A percentile compares a stretch with the other conserved stretches of the same genome.
Conservation (phyloP, 2,329 filamentous ascomycete genomes). For the Aspergillus thermomutatus region DNA sequence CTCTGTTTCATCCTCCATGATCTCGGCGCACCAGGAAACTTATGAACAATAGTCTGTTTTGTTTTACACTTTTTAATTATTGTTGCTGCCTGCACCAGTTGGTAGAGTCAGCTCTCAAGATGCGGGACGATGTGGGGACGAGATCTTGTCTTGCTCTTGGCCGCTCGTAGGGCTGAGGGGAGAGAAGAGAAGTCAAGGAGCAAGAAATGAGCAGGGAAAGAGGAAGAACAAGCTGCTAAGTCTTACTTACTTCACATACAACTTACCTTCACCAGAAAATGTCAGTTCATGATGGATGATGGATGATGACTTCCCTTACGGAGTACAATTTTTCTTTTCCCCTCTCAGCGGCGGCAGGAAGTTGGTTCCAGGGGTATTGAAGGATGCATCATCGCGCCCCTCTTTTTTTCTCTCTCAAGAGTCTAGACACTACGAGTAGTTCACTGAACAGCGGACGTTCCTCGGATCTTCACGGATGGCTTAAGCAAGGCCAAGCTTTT, state of each 20-base stretch:
- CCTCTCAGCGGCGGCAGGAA: neutral
- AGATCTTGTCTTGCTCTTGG: neutral
- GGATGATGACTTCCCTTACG: neutral
- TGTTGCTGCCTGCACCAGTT: conserved; percentile 2
- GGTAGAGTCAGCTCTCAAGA: neutral
- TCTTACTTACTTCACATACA: neutral
- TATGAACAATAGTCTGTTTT: neutral
- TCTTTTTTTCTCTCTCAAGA: no score
- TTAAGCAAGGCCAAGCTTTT: conserved; percentile 7
- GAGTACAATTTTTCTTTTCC: neutral
- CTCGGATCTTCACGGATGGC: conserved; percentile 3
- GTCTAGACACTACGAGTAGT: no score
- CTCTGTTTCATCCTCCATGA: conserved; percentile 12
- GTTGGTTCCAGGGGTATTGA: neutral
- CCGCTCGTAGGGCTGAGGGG: neutral
- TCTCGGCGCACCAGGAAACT: neutral
- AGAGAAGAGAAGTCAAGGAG: neutral
- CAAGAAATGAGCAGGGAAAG: neutral
- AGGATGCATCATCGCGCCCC: neutral
- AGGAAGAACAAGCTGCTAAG: neutral
- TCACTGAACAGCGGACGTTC: neutral
- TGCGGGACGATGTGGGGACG: neutral
- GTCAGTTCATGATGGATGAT: neutral
- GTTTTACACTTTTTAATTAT: neutral
- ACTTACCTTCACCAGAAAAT: neutral